Base-by-base conservation (phyloP, 2,329 filamentous ascomycete species). In the Verticillium tricorpus region DNA sequence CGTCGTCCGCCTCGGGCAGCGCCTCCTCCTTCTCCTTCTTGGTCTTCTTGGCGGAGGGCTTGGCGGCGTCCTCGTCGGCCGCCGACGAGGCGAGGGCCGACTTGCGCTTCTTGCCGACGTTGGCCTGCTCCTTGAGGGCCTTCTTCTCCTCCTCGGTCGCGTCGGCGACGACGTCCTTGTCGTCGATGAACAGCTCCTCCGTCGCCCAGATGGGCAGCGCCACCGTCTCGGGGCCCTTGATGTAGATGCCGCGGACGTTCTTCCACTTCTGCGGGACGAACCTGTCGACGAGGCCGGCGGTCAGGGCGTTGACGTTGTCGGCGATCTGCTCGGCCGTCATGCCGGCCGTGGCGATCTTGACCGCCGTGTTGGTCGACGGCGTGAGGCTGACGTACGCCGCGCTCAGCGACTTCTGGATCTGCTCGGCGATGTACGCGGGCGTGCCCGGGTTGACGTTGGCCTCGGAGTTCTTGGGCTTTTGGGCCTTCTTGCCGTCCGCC, bases 201-300 rank as follows among this genome's bases (percentile, higher is more conserved):
- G 94, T 91, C 72, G 97, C 80, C 91, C 93, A 99, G 72, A 99
- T 88, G n/a, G 95, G 95, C 71, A 99, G 82, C 9, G 94, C 90
- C 64, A 89, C 89, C 5, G 94, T 97, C 71, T 91, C 88, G 32
- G 92, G 89, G 3, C 92, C 92, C 83, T 98, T 99, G 81, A 99
- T 83, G 76, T 96, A 93, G 64, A 99, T 80, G 65, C 86, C 86
- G 75, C 89, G 89, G 66, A 98, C 84, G 74, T 94, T 95, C 70
- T 86, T 86, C 93, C 93, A 97, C 70, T 93, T 89, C 74, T 94
- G 89, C 19, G 93, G 87, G 56, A 97, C 87, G 72, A 89, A 91
- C 75, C 90, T 93, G 65, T 91, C 88, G 7, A 93, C 86, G 70
- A 97, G 76, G 2, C 82, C 84, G 55, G 83, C 77, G 28, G 86